Percentiles rank a stretch among this genome's conserved stretches.
phyloP scores from a whole-genome alignment of 176 grass and related monocot species.

The Zea luxurians region DNA sequence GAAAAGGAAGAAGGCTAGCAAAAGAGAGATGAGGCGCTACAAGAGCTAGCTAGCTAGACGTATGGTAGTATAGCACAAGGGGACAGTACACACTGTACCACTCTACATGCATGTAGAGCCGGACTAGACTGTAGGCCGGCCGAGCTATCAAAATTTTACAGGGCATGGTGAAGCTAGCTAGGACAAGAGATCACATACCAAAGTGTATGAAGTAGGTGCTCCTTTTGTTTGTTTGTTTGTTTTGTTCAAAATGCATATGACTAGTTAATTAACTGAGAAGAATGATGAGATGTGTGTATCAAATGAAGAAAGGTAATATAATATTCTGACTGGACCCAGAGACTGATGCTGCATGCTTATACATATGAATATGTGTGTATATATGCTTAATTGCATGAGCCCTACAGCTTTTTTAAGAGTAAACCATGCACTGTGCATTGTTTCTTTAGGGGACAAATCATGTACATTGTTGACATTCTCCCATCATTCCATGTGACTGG shows the following conservation, averaged over 20 bases:
- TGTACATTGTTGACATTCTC: conserved; percentile 51
- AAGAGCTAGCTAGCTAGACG: conserved; percentile 35
- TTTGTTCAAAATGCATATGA: no score
- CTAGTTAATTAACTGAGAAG: neutral
- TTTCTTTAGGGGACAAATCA: conserved; percentile 39
- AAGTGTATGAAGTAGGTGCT: neutral
- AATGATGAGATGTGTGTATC: neutral
- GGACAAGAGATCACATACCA: conserved; percentile 49
- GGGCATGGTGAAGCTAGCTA: conserved; percentile 15
- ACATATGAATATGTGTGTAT: neutral
- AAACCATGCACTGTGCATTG: conserved; percentile 22
- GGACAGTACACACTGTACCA: conserved; percentile 53
- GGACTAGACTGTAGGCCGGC: conserved; percentile 45
- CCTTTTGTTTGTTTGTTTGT: no score
- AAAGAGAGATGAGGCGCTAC: conserved; percentile 48
- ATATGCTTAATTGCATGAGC: conserved; percentile 9
- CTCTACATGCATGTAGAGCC: conserved; percentile 35
- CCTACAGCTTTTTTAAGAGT: neutral
- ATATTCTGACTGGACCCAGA: neutral
- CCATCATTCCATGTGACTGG: conserved; percentile 65
- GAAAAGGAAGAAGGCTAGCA: conserved; percentile 27
- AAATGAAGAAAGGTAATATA: conserved; percentile 27
- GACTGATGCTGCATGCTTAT: conserved; percentile 6
- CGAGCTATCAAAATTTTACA: conserved; percentile 42
- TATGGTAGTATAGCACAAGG: conserved; percentile 28